Conservation (phyloP, 2,329 filamentous ascomycete species). For the Xylaria sp. region DNA sequence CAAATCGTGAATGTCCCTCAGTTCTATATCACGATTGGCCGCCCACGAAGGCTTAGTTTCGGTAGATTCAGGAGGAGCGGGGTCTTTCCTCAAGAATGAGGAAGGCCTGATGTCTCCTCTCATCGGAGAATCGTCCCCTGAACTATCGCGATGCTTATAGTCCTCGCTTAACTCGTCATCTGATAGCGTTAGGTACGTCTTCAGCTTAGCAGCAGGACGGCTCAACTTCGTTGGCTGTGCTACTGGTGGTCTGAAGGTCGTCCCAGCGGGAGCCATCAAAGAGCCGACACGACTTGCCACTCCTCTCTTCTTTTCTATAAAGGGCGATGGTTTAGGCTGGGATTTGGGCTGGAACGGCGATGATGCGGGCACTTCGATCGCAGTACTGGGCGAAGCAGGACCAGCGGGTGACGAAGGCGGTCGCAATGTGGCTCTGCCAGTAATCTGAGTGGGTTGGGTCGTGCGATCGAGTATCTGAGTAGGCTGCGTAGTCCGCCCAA, state of each 20-base stretch:
- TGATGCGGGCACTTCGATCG: conserved; percentile 87
- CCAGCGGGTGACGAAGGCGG: conserved; percentile 50
- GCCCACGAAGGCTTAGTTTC: conserved; percentile 33
- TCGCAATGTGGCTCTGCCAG: conserved; percentile 52
- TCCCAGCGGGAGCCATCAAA: conserved; percentile 80
- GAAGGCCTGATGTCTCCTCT: conserved; percentile 51
- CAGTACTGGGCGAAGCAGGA: conserved; percentile 57
- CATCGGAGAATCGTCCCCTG: conserved; percentile 48
- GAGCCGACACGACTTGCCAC: conserved; percentile 59
- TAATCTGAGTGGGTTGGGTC: conserved; percentile 56
- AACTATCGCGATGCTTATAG: conserved; percentile 50
- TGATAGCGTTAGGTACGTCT: conserved; percentile 48
- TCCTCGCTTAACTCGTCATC: conserved; percentile 50
- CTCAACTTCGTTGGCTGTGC: conserved; percentile 51
- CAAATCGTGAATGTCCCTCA: conserved; percentile 48
- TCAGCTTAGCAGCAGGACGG: conserved; percentile 49
- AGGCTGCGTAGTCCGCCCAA: conserved; percentile 61
- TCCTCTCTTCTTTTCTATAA: conserved; percentile 34
- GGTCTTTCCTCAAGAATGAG: conserved; percentile 47
- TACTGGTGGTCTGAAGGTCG: conserved; percentile 68
- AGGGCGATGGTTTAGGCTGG: conserved; percentile 36
- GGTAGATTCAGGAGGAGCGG: conserved; percentile 24
- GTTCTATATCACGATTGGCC: conserved; percentile 42
- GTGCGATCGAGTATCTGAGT: conserved; percentile 54
- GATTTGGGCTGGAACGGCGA: conserved; percentile 73